Percentiles rank a stretch among this genome's conserved stretches.
These are phyloP conservation scores for Cystofilobasidium capitatum DNA, from an alignment of 768 basidiomycete species.

Conservation along the genomic window DNA sequence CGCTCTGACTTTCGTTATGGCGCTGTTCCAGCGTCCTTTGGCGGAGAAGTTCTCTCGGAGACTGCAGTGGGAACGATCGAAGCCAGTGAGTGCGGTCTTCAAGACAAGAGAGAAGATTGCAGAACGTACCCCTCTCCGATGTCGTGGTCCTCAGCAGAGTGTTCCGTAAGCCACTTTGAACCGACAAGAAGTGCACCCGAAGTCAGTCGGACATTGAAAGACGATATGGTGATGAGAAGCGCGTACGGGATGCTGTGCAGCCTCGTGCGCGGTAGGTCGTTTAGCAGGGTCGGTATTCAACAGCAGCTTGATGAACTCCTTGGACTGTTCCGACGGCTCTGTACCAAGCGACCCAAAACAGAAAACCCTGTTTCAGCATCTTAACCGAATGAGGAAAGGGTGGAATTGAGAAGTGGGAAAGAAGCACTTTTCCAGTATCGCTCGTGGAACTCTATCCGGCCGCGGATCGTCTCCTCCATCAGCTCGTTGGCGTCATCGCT, in stretches of 20 bases:
- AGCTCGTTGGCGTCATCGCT: constrained; percentile 67
- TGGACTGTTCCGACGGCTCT: constrained; percentile 41
- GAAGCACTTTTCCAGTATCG: constrained; percentile 73
- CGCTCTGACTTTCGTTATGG: neutral
- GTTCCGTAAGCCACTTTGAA: constrained; percentile 61
- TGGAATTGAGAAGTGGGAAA: too few relatives aligned
- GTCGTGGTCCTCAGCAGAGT: constrained; percentile 64
- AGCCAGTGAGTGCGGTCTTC: too few relatives aligned
- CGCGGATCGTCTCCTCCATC: constrained; percentile 71
- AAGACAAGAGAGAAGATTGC: too few relatives aligned
- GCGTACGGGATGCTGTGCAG: constrained; percentile 57
- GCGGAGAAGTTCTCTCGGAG: constrained; percentile 64
- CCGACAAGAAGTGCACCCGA: constrained; percentile 4
- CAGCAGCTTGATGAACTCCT: constrained; percentile 65
- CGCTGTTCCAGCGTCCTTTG: constrained; percentile 10
- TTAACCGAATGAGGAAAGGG: neutral
- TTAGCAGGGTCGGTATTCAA: constrained; percentile 60
- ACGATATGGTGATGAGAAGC: neutral
- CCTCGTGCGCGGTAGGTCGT: constrained; percentile 65
- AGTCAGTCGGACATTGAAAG: neutral
- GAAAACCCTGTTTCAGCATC: neutral
- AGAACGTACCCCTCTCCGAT: constrained; percentile 39
- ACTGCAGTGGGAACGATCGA: too few relatives aligned
- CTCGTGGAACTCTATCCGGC: constrained; percentile 81
- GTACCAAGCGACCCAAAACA: neutral